Conservation (phyloP, 2,329 filamentous ascomycete species). For the Colletotrichum melonis region DNA sequence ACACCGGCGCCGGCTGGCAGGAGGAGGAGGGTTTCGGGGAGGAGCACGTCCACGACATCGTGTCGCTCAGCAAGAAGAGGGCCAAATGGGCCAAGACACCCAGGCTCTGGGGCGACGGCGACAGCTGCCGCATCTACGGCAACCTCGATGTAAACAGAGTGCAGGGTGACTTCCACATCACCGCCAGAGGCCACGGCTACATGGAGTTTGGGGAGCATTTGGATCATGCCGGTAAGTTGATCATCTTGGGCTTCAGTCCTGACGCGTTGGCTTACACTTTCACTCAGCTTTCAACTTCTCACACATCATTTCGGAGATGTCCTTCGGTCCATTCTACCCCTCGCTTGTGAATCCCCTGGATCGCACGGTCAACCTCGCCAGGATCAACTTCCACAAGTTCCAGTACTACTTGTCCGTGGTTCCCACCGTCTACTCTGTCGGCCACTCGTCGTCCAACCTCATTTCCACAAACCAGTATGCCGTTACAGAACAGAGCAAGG, state of each 20-base stretch:
- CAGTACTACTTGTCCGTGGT: conserved; percentile 98
- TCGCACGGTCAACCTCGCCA: conserved; percentile 83
- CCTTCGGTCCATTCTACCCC: conserved; percentile 97
- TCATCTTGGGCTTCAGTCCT: background rate
- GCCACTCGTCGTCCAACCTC: conserved; percentile 60
- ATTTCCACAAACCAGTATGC: conserved; percentile 98
- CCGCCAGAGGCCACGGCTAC: conserved; percentile 95
- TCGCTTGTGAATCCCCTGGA: conserved; percentile 94
- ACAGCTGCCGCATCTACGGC: conserved; percentile 91
- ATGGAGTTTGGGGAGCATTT: conserved; percentile 82
- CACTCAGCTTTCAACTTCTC: conserved; percentile 93
- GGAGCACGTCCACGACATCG: conserved; percentile 91
- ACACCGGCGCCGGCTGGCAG: conserved; percentile 70
- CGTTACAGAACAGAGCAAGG: conserved; percentile 86
- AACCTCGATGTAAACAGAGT: conserved; percentile 95
- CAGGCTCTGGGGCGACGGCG: conserved; percentile 65
- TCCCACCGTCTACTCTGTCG: conserved; percentile 88
- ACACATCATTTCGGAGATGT: conserved; percentile 94
- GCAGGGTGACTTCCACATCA: conserved; percentile 98
- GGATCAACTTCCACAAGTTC: conserved; percentile 89
- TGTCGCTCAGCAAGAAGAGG: conserved; percentile 74
- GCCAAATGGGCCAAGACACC: conserved; percentile 83
- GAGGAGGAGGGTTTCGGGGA: conserved; percentile 78
- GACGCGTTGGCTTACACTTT: background rate
- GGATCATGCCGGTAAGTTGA: conserved; percentile 78